Conservation (phyloP, 2,329 filamentous ascomycete genomes). For the Botrytis paeoniae region DNA sequence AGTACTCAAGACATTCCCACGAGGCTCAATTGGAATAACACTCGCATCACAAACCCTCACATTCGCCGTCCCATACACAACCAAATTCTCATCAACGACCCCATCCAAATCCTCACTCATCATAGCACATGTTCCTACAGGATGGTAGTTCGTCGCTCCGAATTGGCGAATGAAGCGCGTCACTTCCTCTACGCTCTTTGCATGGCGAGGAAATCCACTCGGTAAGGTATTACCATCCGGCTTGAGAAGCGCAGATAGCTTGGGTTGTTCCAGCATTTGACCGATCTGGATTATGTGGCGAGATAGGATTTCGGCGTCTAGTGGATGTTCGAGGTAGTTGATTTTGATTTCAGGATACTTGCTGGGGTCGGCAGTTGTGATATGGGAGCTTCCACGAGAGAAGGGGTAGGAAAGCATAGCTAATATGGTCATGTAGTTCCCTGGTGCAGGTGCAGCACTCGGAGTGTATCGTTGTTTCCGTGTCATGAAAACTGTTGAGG, state of each 20-base stretch:
- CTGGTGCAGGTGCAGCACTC: background rate
- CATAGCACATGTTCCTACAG: background rate
- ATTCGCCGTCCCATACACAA: background rate
- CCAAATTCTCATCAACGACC: background rate
- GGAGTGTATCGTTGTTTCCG: background rate
- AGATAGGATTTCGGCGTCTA: background rate
- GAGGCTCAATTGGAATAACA: background rate
- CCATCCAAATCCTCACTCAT: background rate
- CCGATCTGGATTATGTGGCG: background rate
- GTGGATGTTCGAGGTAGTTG: background rate
- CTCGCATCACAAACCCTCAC: background rate
- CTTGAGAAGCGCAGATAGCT: background rate
- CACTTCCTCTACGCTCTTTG: background rate
- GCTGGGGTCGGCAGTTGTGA: background rate
- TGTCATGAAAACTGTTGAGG: background rate
- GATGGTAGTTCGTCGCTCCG: background rate
- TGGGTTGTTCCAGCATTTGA: background rate
- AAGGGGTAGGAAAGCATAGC: background rate
- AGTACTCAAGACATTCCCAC: background rate
- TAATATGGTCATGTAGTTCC: background rate
- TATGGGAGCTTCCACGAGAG: background rate
- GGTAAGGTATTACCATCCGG: background rate
- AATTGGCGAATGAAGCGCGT: background rate
- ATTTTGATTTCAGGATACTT: background rate
- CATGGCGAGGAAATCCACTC: background rate